Base-by-base conservation (phyloP, 768 basidiomycete species). In the Xerocomus spinulosus region DNA sequence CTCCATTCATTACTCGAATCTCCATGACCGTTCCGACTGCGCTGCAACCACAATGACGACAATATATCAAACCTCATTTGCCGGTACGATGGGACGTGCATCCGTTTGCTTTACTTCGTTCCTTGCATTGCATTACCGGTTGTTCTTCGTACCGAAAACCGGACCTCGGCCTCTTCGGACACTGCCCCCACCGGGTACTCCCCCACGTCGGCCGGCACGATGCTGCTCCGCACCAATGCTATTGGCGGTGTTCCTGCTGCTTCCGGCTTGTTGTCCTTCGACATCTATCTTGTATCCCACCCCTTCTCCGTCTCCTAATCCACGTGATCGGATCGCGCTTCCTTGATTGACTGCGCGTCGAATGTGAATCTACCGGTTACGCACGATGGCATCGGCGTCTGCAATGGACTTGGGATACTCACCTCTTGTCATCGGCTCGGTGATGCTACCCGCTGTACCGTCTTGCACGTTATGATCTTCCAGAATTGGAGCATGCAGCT, bases 401-500 rank as follows among this genome's bases (percentile, higher is more conserved):
- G 24, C 35, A 12, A 52, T 47, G 25, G 32, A 24, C 40, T 33
- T 35, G 39, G 38, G 20, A 12, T 24, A 21, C 14, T 13, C 8
- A 29, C 21, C 20, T 38, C 36, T 35, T 46, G 37, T 26, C 37
- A 21, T 48, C 55, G 56, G 61, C 17, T 45, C 60, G 52, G 52
- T 33, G 52, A 49, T 28, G 45, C 44, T 46, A 13, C 33, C 50
- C 54, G 46, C 51, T 14, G 25, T 26, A 26, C 18, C 13, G 13
- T 9, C 24, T 56, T 36, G 33, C n/a, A 45, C 33, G 46, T 43
- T 28, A 50, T 37, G 42, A 35, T 23, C 30, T 24, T 55, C 35
- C 64, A 91, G 87, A 35, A 82, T 83, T 53, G 87, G 89, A 48
- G 89, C 89, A 35, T 92, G 89, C 67, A 85, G 78, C 3, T 81